These are phyloP conservation scores for Cyberlindnera xishuangbannaensis DNA, from an alignment of 805 yeast species.

Conservation along the genomic window DNA sequence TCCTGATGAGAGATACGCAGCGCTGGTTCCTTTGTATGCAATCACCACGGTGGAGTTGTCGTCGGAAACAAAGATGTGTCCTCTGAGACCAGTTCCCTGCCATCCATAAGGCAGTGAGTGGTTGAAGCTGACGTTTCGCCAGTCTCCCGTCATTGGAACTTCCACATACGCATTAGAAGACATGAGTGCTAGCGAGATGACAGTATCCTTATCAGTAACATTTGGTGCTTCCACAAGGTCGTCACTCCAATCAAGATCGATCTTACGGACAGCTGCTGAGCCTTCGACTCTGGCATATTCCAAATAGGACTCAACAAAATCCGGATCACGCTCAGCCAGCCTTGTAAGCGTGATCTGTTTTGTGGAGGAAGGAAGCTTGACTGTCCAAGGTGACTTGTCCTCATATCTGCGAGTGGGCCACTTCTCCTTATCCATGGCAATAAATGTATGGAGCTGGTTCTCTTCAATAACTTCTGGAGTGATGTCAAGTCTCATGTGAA, in stretches of 20 bases:
- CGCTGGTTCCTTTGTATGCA: slow-evolving; percentile 87
- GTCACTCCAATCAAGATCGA: slow-evolving; percentile 60
- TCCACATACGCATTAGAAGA: slow-evolving; percentile 88
- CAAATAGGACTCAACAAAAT: slow-evolving; percentile 60
- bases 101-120: slow-evolving; percentile 71
- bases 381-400: slow-evolving; percentile 36
- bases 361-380: slow-evolving; percentile 26
- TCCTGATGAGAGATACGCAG: slow-evolving; percentile 71
- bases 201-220: slow-evolving; percentile 64
- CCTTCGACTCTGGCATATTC: slow-evolving; percentile 40
- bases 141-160: slow-evolving; percentile 72
- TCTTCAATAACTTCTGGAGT: slow-evolving; percentile 33
- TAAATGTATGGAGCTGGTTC: slow-evolving; percentile 11
- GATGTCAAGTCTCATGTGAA: slow-evolving; percentile 47
- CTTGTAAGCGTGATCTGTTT: slow-evolving; percentile 29
- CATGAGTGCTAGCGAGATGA: slow-evolving; percentile 73
- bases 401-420: slow-evolving; percentile 15
- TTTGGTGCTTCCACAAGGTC: slow-evolving; percentile 63
- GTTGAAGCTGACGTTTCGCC: slow-evolving; percentile 76
- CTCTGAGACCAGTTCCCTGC: slow-evolving; percentile 80
- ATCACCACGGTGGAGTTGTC: slow-evolving; percentile 59
- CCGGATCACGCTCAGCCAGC: slow-evolving; percentile 46
- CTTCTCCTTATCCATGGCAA: slow-evolving; percentile 8
- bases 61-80: slow-evolving; percentile 76
- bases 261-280: slow-evolving; percentile 30